These are phyloP conservation scores for Pythium aristosporum DNA, from an alignment of 352 stramenopile genomes.

Conservation along the genomic window DNA sequence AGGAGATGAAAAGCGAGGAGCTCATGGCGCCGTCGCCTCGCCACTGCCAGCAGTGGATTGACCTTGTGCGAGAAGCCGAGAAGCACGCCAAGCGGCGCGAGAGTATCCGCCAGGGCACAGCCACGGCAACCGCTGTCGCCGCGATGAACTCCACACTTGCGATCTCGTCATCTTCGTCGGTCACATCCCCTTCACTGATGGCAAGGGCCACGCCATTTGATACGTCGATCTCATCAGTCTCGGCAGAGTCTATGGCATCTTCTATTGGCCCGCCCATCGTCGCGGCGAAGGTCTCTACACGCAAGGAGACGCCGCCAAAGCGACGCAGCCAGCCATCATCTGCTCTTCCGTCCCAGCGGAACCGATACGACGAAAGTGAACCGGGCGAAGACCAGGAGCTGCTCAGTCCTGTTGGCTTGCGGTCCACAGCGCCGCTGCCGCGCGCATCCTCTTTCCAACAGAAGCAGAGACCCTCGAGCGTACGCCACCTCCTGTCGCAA, in stretches of 20 bases:
- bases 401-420: not conserved
- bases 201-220: conserved; percentile 4
- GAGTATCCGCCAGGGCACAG: conserved; percentile 31
- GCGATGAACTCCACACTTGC: conserved; percentile 9
- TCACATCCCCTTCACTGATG: not conserved
- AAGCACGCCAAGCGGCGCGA: conserved; percentile 36
- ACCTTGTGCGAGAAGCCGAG: conserved; percentile 40
- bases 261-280: not conserved
- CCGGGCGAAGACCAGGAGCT: conserved; percentile 4
- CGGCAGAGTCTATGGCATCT: conserved; percentile 3
- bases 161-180: not conserved
- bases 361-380: conserved; percentile 11
- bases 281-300: not conserved
- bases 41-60: conserved; percentile 65
- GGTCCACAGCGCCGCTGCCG: conserved; percentile 4
- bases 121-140: conserved; percentile 15
- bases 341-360: not conserved
- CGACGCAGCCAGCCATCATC: not conserved
- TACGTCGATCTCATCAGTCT: conserved; percentile 16
- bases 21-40: conserved; percentile 71
- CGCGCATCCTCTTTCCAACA: not conserved
- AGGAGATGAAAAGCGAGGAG: conserved; percentile 36
- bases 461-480: conserved; percentile 9
- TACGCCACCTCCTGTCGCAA: conserved; percentile 4
- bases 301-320: not conserved